phyloP scores from a whole-genome alignment of 164 flowering plant genomes.

The Chloranthus sessilifolius region DNA sequence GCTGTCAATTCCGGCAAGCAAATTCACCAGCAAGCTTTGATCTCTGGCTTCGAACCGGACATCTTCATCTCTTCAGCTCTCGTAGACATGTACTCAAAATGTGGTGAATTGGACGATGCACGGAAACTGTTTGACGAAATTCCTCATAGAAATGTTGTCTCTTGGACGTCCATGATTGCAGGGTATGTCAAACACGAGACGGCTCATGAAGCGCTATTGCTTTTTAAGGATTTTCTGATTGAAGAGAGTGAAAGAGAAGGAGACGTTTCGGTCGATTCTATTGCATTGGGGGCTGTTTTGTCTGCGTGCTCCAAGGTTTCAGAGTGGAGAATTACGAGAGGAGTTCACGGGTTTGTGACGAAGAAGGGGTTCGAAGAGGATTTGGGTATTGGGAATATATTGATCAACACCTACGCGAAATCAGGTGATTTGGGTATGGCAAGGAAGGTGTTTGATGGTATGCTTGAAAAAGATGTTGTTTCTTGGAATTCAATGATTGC shows the following conservation, averaged over 20 bases:
- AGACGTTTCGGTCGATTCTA: slow-evolving; percentile 38
- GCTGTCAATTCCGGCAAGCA: slow-evolving; percentile 56
- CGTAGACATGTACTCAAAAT: slow-evolving; percentile 77
- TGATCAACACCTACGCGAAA: slow-evolving; percentile 81
- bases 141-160: slow-evolving; percentile 56
- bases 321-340: slow-evolving; percentile 32
- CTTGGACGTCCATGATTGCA: slow-evolving; percentile 73
- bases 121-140: slow-evolving; percentile 61
- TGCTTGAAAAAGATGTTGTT: slow-evolving; percentile 55
- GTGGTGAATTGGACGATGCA: slow-evolving; percentile 53
- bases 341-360: slow-evolving; percentile 56
- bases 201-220: slow-evolving; percentile 38
- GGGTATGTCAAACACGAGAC: slow-evolving; percentile 56
- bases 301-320: slow-evolving; percentile 62
- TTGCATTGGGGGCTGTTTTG: slow-evolving; percentile 49
- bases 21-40: slow-evolving; percentile 67
- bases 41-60: slow-evolving; percentile 56
- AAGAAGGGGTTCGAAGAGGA: slow-evolving; percentile 51
- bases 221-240: slow-evolving; percentile 56
- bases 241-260: slow-evolving; percentile 31
- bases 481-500: slow-evolving; percentile 86
- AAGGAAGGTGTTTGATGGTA: slow-evolving; percentile 58
- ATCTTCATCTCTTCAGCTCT: slow-evolving; percentile 76
- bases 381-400: slow-evolving; percentile 51
- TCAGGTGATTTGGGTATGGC: slow-evolving; percentile 41